phyloP scores from a whole-genome alignment of 1,139 yeast species.

The Pichia sp. region DNA sequence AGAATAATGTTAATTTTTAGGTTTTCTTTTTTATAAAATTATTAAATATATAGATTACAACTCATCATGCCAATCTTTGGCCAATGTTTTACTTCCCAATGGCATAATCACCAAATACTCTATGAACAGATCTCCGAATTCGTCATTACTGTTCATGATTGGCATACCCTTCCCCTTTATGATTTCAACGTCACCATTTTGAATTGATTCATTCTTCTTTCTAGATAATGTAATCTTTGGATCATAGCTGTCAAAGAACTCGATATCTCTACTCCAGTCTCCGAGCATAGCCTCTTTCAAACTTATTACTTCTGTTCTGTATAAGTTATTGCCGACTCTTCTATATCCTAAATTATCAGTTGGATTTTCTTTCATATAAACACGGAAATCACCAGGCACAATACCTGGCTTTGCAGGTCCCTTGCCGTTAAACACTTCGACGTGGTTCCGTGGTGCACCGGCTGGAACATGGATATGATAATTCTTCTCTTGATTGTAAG shows the following conservation, averaged over 20 bases:
- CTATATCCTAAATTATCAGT: slow-evolving; percentile 78
- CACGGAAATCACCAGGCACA: slow-evolving; percentile 74
- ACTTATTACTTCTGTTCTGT: slow-evolving; percentile 77
- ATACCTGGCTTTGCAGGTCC: slow-evolving; percentile 84
- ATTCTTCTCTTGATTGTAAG: slow-evolving; percentile 51
- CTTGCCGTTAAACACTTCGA: slow-evolving; percentile 65
- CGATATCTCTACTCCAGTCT: slow-evolving; percentile 71
- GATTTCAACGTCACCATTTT: slow-evolving; percentile 69
- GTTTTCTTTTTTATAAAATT: background rate
- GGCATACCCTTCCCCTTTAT: slow-evolving; percentile 89
- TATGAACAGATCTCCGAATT: slow-evolving; percentile 73
- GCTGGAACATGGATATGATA: slow-evolving; percentile 65
- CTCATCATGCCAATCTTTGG: slow-evolving; percentile 28
- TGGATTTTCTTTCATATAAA: slow-evolving; percentile 52
- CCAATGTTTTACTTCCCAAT: slow-evolving; percentile 23
- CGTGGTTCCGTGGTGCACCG: slow-evolving; percentile 65
- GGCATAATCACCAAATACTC: slow-evolving; percentile 32
- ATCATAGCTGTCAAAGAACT: slow-evolving; percentile 62
- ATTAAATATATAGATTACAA: too few species aligned
- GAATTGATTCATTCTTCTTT: slow-evolving; percentile 47
- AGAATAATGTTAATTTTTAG: too few species aligned
- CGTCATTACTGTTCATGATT: slow-evolving; percentile 44
- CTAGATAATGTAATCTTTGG: slow-evolving; percentile 49
- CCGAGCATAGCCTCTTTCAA: slow-evolving; percentile 73
- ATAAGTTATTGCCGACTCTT: slow-evolving; percentile 69